Evolutionary conservation across 2,329 filamentous ascomycete species (phyloP).

Genomic region (Triangularia verruculosa): DNA sequence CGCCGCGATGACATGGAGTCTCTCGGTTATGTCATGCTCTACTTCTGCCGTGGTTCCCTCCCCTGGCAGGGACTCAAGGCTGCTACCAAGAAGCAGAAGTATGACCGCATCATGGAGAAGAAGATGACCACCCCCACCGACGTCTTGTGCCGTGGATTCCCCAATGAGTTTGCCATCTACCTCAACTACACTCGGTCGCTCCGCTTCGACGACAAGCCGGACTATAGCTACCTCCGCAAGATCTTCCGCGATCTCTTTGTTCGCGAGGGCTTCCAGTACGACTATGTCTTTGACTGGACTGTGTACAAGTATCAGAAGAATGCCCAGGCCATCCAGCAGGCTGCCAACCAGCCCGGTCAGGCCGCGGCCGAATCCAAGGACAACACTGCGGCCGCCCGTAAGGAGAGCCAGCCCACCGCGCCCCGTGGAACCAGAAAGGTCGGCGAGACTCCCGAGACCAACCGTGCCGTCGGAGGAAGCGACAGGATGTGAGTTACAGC

Average conservation of each 20-base stretch:
- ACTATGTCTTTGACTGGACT: constrained; percentile 99
- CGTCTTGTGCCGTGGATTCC: constrained; percentile 97
- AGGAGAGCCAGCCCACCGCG: constrained; percentile 28
- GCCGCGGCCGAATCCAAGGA: constrained; percentile 17
- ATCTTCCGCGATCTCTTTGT: constrained; percentile 99
- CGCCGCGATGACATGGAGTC: constrained; percentile 99
- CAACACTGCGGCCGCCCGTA: constrained; percentile 22
- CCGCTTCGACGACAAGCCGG: constrained; percentile 98
- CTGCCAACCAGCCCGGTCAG: constrained; percentile 55
- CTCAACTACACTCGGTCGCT: constrained; percentile 98
- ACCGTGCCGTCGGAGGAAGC: constrained; percentile 73
- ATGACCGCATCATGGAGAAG: constrained; percentile 99
- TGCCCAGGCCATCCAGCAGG: constrained; percentile 87
- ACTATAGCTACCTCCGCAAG: constrained; percentile 99
- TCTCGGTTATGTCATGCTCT: constrained; percentile 98
- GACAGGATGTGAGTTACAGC: constrained; percentile 93
- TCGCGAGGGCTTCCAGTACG: constrained; percentile 98
- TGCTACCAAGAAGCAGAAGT: constrained; percentile 99
- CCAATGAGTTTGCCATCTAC: constrained; percentile 99
- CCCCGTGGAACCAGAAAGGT: constrained; percentile 79
- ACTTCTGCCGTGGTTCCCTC: constrained; percentile 98
- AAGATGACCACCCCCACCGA: constrained; percentile 99
- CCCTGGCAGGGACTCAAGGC: constrained; percentile 99
- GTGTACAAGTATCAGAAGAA: constrained; percentile 99
- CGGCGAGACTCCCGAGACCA: constrained; percentile 72